Evolutionary conservation across 164 flowering plant genomes (phyloP).

Genomic region (Annona cherimola): DNA sequence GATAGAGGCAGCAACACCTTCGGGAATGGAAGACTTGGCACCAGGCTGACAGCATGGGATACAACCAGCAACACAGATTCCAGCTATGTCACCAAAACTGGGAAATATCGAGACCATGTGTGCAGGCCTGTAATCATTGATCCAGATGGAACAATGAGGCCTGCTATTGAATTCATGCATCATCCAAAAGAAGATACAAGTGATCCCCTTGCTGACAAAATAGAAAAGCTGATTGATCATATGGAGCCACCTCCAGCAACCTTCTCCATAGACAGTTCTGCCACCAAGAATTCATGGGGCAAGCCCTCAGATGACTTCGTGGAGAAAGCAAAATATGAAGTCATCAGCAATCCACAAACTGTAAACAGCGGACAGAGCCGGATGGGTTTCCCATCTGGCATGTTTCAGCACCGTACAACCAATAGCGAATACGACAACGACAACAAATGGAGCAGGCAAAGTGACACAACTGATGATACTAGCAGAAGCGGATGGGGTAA

Average conservation of each 20-base stretch:
- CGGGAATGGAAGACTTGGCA: slow-evolving; percentile 5
- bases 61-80: slow-evolving; percentile 9
- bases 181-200: neutral
- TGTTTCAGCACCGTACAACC: slow-evolving; percentile 22
- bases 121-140: slow-evolving; percentile 33
- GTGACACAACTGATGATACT: neutral
- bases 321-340: slow-evolving; percentile 27
- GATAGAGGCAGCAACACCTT: slow-evolving; percentile 8
- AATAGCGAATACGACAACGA: neutral
- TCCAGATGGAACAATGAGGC: slow-evolving; percentile 32
- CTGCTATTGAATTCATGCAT: slow-evolving; percentile 12
- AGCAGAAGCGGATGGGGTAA: slow-evolving; percentile 1
- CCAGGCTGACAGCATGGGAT: slow-evolving; percentile 12
- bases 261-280: slow-evolving; percentile 6
- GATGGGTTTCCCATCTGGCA: slow-evolving; percentile 5
- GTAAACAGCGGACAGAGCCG: slow-evolving; percentile 22
- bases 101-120: slow-evolving; percentile 18
- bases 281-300: slow-evolving; percentile 11
- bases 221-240: slow-evolving; percentile 22
- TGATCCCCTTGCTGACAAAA: slow-evolving; percentile 12
- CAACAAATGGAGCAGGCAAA: slow-evolving; percentile 12
- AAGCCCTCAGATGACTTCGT: slow-evolving; percentile 8
- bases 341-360: slow-evolving; percentile 23
- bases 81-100: slow-evolving; percentile 11
- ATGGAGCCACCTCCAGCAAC: slow-evolving; percentile 16